Evolutionary conservation across 257 asterid genomes (phyloP).

Genomic region (Ophiorrhiza pumila): DNA sequence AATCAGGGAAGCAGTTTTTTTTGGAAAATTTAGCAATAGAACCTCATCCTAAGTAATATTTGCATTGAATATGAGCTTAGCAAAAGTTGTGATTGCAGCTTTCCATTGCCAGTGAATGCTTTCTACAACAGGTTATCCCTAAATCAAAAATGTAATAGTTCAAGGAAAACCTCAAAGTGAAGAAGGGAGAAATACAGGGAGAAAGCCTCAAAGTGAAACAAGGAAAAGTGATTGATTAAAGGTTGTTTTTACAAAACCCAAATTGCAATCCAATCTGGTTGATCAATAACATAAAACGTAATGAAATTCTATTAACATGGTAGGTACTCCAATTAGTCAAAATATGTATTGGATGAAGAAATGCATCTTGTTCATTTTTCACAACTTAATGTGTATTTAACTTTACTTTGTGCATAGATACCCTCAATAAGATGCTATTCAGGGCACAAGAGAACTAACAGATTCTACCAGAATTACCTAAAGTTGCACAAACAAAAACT

Average conservation of each 20-base stretch:
- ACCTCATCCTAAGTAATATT: not conserved
- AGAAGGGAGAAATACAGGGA: not conserved
- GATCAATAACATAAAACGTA: not conserved
- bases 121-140: not conserved
- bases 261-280: not conserved
- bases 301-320: not conserved
- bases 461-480: not conserved
- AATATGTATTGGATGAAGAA: not conserved
- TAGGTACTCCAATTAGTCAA: not conserved
- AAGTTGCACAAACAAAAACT: not conserved
- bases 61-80: not conserved
- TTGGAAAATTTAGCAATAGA: not conserved
- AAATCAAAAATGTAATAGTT: not conserved
- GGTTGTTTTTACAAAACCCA: not conserved
- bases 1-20: constrained; percentile 9
- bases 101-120: not conserved
- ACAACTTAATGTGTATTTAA: not conserved
- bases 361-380: not conserved
- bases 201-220: too few relatives aligned
- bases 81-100: not conserved
- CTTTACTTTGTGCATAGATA: not conserved
- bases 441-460: not conserved
- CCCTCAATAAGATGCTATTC: not conserved
- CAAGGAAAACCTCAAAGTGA: not conserved
- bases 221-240: not conserved